Percentiles rank a stretch among this genome's conserved stretches.
Conservation (phyloP, 108 stramenopile species). For the Ochromonas danica region DNA sequence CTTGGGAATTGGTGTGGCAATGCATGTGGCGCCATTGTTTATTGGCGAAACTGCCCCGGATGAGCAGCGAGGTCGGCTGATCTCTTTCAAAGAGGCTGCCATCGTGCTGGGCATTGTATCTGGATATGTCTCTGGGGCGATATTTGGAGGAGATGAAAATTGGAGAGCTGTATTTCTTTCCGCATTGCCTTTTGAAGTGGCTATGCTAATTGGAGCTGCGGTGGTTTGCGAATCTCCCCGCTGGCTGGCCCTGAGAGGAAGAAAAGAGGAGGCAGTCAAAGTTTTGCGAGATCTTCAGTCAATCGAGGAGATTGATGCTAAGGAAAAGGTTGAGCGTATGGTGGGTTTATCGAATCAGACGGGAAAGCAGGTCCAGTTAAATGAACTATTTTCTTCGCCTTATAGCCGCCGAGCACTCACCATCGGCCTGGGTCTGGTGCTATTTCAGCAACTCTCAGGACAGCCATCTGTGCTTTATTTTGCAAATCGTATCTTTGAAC, state of each 20-base stretch:
- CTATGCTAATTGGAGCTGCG: slow-evolving; percentile 44
- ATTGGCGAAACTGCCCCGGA: slow-evolving; percentile 74
- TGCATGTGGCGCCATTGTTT: slow-evolving; percentile 71
- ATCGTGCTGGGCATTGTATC: slow-evolving; percentile 74
- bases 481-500: background rate
- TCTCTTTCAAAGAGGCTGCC: slow-evolving; percentile 69
- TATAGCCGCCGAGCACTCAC: slow-evolving; percentile 52
- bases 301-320: background rate
- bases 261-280: slow-evolving; percentile 32
- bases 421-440: slow-evolving; percentile 13
- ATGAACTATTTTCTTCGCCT: background rate
- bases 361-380: background rate
- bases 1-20: slow-evolving; percentile 68
- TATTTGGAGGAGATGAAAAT: slow-evolving; percentile 40
- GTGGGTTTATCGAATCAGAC: background rate
- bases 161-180: slow-evolving; percentile 59
- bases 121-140: slow-evolving; percentile 63
- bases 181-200: slow-evolving; percentile 44
- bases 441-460: background rate
- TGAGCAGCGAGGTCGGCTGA: slow-evolving; percentile 60
- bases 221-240: slow-evolving; percentile 45
- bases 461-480: background rate
- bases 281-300: background rate
- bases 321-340: background rate
- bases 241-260: slow-evolving; percentile 34